phyloP scores from a whole-genome alignment of 192 early-diverging fungal genomes.

The Physocladia obscura region DNA sequence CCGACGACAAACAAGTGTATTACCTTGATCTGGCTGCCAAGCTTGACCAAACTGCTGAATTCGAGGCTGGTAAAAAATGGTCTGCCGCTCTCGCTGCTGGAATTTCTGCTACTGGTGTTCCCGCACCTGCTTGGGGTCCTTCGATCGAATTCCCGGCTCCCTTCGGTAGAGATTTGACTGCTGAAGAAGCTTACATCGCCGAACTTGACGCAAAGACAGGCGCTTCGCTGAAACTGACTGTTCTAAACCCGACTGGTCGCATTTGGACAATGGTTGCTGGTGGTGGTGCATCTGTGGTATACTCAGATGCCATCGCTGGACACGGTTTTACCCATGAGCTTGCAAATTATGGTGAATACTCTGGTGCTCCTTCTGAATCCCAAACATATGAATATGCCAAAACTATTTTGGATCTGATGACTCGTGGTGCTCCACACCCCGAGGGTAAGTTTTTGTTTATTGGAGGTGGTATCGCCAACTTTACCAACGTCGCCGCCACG shows the following conservation, averaged over 20 bases:
- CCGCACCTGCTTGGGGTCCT: constrained; percentile 70
- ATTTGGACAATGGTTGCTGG: constrained; percentile 99
- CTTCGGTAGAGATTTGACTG: constrained; percentile 93
- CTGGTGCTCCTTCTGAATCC: constrained; percentile 96
- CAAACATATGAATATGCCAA: constrained; percentile 99
- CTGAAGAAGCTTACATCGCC: constrained; percentile 97
- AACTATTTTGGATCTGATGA: constrained; percentile 98
- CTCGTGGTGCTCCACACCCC: constrained; percentile 76
- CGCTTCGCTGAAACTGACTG: constrained; percentile 95
- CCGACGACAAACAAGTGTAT: constrained; percentile 75
- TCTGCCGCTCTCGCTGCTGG: constrained; percentile 61
- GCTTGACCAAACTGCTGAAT: constrained; percentile 97
- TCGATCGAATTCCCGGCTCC: constrained; percentile 96
- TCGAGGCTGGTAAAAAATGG: constrained; percentile 96
- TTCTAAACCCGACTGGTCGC: constrained; percentile 91
- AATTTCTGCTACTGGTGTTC: constrained; percentile 24
- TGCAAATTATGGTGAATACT: constrained; percentile 99
- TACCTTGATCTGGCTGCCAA: constrained; percentile 97
- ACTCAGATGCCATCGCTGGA: constrained; percentile 98
- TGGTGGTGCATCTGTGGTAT: constrained; percentile 97
- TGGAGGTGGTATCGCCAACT: constrained; percentile 99
- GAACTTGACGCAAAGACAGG: constrained; percentile 98
- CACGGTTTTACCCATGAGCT: constrained; percentile 90
- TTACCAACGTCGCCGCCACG: constrained; percentile 97
- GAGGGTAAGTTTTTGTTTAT: constrained; percentile 97